Base-by-base conservation (phyloP, 2,329 filamentous ascomycete genomes). In the Pseudogymnoascus sp. region DNA sequence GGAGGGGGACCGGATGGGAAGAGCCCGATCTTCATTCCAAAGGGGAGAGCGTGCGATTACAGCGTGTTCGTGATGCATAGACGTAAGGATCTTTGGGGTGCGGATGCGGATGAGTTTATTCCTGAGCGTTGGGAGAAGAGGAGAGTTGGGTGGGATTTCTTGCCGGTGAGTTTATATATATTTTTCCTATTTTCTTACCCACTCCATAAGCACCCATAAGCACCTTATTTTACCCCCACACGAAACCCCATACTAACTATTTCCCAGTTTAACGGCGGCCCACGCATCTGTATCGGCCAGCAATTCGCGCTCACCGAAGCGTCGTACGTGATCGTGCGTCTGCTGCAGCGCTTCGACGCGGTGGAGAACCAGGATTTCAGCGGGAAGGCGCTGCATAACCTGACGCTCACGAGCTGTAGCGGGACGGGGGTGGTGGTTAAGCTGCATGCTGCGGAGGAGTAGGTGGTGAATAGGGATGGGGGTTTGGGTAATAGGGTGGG, bases 71-170 rank as follows among this genome's bases (percentile, higher is more conserved):
- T 67, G 4, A 70, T 77, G 67, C 75, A 76, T 59, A 69, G 70
- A 12, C 68, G 74, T 28, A 72, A 71, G 28, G 74, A 77, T 60
- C 67, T 78, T 4, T 78, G 73, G 67, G 76, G 76, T 0, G 38
- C 65, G 5, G 72, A 31, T 70, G 77, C 34, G 77, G 67, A 73
- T 3, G 71, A 72, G 25, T 77, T 76, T 59, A 69, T 63, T 0
- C 76, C 76, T 1, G 75, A 77, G 61, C 66, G 76, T 16, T 77
- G 74, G 73, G 70, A 71, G 10, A 66, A 67, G 5, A 64, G 64
- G 31, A 83, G 62, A 79, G 82, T 67, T 77, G 83, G n/a, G 67
- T 78, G 36, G 77, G 74, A 73, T 5, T 77, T 71, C 67, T 64
- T 77, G 10, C 75, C 75, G 6, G 70, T 72, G 66, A 66, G 70